These are phyloP conservation scores for Rugonectria rugulosa DNA, from an alignment of 2,329 filamentous ascomycete genomes.

Conservation along the genomic window DNA sequence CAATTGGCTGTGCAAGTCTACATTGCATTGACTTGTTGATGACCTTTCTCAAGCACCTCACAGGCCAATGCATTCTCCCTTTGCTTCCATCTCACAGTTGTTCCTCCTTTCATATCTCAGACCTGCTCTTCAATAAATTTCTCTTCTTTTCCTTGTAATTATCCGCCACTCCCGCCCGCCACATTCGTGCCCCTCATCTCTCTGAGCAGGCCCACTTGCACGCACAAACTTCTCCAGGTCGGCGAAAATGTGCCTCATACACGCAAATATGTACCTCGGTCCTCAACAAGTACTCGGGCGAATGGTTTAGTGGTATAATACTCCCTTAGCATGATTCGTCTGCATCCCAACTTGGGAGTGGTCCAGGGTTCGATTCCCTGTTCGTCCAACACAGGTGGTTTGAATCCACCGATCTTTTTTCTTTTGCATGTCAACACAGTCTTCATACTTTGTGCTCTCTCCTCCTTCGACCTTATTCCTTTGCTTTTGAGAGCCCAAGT, in stretches of 20 bases:
- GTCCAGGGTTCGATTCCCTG: conserved; percentile 47
- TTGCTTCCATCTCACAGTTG: too few relatives aligned
- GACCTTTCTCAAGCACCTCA: neutral
- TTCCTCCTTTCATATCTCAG: too few relatives aligned
- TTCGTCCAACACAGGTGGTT: conserved; percentile 41
- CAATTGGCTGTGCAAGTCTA: neutral
- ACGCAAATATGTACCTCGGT: neutral
- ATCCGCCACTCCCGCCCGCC: neutral
- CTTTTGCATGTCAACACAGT: conserved; percentile 26
- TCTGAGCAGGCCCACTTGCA: neutral
- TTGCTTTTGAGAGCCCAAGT: too few relatives aligned
- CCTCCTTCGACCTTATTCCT: neutral
- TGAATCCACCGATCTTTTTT: conserved; percentile 24
- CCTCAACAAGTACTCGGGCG: conserved; percentile 30
- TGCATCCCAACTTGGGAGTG: conserved; percentile 40
- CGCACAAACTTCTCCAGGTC: conserved; percentile 2
- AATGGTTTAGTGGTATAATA: conserved; percentile 47
- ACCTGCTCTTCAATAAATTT: too few relatives aligned
- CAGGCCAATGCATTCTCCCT: too few relatives aligned
- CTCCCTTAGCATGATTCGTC: conserved; percentile 42
- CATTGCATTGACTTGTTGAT: too few relatives aligned
- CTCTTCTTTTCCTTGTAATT: neutral
- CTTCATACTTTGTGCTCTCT: neutral
- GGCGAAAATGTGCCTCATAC: conserved; percentile 2
- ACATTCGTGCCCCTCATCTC: neutral